These are phyloP conservation scores for Corymbia maculata DNA, from an alignment of 345 rosid genomes.

Conservation along the genomic window DNA sequence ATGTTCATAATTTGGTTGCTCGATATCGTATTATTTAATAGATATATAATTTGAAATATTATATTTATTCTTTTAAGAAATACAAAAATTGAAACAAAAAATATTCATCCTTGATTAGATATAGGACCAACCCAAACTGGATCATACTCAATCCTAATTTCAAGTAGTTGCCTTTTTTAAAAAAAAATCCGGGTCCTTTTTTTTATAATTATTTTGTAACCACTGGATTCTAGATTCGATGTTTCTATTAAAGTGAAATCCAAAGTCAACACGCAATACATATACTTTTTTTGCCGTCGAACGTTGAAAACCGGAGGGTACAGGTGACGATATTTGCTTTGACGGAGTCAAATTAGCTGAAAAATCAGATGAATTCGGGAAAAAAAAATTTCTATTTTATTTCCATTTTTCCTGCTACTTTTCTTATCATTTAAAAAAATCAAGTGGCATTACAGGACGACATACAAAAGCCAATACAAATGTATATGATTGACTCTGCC, in stretches of 20 bases:
- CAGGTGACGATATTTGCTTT: background rate
- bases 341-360: background rate
- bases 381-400: background rate
- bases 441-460: fast-evolving
- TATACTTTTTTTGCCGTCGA: background rate
- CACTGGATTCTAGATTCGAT: background rate
- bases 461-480: background rate
- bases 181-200: background rate
- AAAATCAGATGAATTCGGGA: background rate
- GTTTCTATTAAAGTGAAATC: background rate
- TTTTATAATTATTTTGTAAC: fast-evolving
- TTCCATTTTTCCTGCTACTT: background rate
- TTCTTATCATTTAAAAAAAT: background rate
- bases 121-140: no score
- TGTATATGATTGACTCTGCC: background rate
- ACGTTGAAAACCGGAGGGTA: no score
- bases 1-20: no score
- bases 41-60: no score
- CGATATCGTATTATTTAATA: no score
- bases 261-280: background rate
- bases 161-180: background rate
- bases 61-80: no score
- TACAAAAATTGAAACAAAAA: no score
- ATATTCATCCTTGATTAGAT: no score
- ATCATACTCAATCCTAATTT: no score